phyloP scores from a whole-genome alignment of 1,284 basidiomycete genomes.

The Inonotus obliquus region DNA sequence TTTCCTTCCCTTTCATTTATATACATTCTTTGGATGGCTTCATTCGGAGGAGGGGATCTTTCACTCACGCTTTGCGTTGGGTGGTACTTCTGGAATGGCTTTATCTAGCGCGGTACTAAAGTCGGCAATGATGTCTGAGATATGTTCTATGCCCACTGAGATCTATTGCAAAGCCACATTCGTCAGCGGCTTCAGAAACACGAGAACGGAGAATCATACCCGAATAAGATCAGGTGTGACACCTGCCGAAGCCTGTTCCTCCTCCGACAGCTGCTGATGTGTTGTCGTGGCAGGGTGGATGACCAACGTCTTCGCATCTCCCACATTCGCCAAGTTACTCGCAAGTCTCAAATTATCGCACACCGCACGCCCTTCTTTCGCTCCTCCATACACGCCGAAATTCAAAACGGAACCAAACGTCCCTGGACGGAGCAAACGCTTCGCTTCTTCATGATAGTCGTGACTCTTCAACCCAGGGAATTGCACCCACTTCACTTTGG shows the following conservation, averaged over 20 bases:
- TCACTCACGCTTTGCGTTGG: background rate
- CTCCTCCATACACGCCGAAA: constrained; percentile 77
- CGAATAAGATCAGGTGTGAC: constrained; percentile 81
- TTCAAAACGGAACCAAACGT: constrained; percentile 75
- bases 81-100: background rate
- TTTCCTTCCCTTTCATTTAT: background rate
- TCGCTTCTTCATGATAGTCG: constrained; percentile 57
- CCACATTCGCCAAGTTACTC: constrained; percentile 74
- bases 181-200: background rate
- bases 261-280: constrained; percentile 70
- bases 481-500: constrained; percentile 75
- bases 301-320: constrained; percentile 76
- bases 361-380: constrained; percentile 53
- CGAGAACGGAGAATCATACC: constrained; percentile 36
- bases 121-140: constrained; percentile 82
- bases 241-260: constrained; percentile 67
- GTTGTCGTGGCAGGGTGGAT: constrained; percentile 85
- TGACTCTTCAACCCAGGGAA: constrained; percentile 75
- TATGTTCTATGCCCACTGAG: constrained; percentile 81
- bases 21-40: background rate
- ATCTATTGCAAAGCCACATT: constrained; percentile 32
- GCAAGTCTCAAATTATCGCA: constrained; percentile 76
- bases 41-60: background rate
- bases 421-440: constrained; percentile 52
- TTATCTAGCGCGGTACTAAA: constrained; percentile 57